Evolutionary conservation across 441 rosid species (phyloP), one percentile per base, ranked within the genome.

Genomic region (Biscutella auriculata): DNA sequence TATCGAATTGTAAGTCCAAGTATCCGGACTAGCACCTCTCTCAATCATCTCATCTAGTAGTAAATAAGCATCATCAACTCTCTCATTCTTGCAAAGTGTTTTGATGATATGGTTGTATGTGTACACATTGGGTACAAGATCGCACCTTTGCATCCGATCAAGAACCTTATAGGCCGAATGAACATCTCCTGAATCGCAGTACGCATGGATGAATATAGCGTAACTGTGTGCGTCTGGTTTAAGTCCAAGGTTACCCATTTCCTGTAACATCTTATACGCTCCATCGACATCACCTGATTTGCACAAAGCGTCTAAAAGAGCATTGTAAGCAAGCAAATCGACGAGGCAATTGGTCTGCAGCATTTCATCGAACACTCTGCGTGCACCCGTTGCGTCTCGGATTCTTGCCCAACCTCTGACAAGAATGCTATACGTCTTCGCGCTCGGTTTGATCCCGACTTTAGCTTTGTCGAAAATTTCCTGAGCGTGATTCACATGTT

Each of bases 291-390:
- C 69, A 5, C 91, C 94, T 0, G 83, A 84, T 60, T 76, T 80
- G 55, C 98, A 88, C 58, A 84, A 11, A 36, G 89, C 87, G 46
- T 88, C 87, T 26, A 84, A 71, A 54, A 86, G 67, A 34, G 96
- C 83, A 66, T 86, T 81, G 68, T 79, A 81, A 0, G 91, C 95
- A 52, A 65, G 77, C 51, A 83, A 76, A 69, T 92, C 94, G 27
- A 82, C 66, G 12, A 21, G 19, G 58, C 63, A 70, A 0, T 73
- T 64, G 54, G 61, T 59, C 2, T 73, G 62, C 2, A 68, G 61
- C 98, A 92, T 84, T 88, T 88, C 94, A 36, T 84, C 95, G n/a
- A 92, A 92, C 89, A 88, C 51, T 50, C 70, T 76, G 5, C 79
- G 84, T 10, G 93, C 98, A 11, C 52, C 56, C 0, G 13, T 39